Percentiles rank a stretch among this genome's conserved stretches.
These are phyloP conservation scores for Persicaria maculosa DNA, from an alignment of 148 eudicot species.

Conservation along the genomic window DNA sequence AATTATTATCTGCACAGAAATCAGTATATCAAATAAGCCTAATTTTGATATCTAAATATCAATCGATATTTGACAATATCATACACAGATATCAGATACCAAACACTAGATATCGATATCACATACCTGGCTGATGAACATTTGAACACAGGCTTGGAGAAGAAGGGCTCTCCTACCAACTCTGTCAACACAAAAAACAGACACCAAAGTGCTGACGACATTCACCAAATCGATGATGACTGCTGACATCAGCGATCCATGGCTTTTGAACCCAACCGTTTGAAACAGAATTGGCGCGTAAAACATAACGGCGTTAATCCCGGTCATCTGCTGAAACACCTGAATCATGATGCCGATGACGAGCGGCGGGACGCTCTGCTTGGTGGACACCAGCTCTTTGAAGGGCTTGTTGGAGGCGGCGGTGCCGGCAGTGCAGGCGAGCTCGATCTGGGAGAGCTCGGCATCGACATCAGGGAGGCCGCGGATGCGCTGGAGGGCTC, in stretches of 20 bases:
- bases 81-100: no score
- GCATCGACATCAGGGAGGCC: slow-evolving; percentile 32
- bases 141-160: slow-evolving; percentile 33
- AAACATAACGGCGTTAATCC: slow-evolving; percentile 29
- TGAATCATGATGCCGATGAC: slow-evolving; percentile 20
- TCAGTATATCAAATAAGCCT: not conserved
- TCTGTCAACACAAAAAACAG: slow-evolving; percentile 34
- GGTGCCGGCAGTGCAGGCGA: slow-evolving; percentile 26
- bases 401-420: slow-evolving; percentile 23
- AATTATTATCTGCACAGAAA: slow-evolving; percentile 25
- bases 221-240: slow-evolving; percentile 6
- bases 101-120: no score
- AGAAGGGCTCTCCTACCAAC: slow-evolving; percentile 21
- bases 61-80: no score
- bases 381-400: slow-evolving; percentile 26
- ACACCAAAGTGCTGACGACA: slow-evolving; percentile 26
- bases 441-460: slow-evolving; percentile 28
- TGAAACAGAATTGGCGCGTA: slow-evolving; percentile 50
- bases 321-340: slow-evolving; percentile 39
- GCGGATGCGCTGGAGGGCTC: slow-evolving; percentile 31
- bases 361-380: slow-evolving; percentile 29
- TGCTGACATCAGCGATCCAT: not conserved
- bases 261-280: slow-evolving; percentile 23
- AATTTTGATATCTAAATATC: no score
- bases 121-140: slow-evolving; percentile 42